A percentile compares a stretch with the other conserved stretches of the same genome.
These are phyloP conservation scores for Kwoniella bestiolae DNA, from an alignment of 768 basidiomycete genomes.

Conservation along the genomic window DNA sequence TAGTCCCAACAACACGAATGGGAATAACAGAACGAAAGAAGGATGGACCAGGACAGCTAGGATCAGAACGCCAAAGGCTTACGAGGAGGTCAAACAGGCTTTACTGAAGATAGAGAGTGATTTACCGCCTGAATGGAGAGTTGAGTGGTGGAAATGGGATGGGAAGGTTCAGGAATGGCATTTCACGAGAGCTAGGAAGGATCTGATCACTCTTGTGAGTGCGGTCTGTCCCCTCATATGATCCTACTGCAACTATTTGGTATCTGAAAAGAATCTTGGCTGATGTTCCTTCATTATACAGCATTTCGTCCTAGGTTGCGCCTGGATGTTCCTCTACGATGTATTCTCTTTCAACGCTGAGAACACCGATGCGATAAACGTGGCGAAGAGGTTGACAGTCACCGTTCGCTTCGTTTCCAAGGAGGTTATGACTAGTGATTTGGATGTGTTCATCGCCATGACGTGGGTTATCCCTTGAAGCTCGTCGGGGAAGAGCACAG, in stretches of 20 bases:
- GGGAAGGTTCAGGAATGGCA: slow-evolving; percentile 40
- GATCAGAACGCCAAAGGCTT: slow-evolving; percentile 46
- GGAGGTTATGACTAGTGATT: slow-evolving; percentile 26
- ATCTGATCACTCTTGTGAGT: slow-evolving; percentile 40
- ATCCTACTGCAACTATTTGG: no score
- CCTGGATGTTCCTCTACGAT: slow-evolving; percentile 43
- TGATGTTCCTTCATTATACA: neutral
- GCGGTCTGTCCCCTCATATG: neutral
- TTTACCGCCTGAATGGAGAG: slow-evolving; percentile 38
- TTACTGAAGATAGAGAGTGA: slow-evolving; percentile 40
- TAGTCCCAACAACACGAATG: no score
- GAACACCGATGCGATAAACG: slow-evolving; percentile 38
- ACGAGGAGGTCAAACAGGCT: slow-evolving; percentile 39
- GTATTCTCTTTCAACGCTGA: slow-evolving; percentile 36
- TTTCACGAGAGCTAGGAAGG: slow-evolving; percentile 32
- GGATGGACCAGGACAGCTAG: slow-evolving; percentile 39
- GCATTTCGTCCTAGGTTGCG: slow-evolving; percentile 52
- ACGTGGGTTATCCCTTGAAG: slow-evolving; percentile 34
- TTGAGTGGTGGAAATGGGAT: slow-evolving; percentile 45
- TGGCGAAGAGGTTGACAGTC: slow-evolving; percentile 35
- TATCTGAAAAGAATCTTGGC: neutral
- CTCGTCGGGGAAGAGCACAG: no score
- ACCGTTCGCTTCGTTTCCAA: slow-evolving; percentile 25
- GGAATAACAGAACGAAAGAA: neutral
- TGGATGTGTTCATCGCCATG: slow-evolving; percentile 52